These are phyloP conservation scores for Fonsecaea monophora DNA, from an alignment of 2,329 filamentous ascomycete species.

Conservation along the genomic window DNA sequence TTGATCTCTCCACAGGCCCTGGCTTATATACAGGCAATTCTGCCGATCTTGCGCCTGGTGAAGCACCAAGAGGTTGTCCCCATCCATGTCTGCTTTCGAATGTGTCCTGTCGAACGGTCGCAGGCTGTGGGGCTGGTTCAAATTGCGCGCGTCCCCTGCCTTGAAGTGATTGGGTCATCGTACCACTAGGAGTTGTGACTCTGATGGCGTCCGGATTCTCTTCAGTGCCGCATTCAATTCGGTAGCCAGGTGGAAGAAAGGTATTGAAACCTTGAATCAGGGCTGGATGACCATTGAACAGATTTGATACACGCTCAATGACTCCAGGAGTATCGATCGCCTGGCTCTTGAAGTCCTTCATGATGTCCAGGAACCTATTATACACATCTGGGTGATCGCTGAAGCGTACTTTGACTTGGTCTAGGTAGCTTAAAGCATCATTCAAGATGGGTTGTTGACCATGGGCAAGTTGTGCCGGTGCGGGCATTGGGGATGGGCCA, in stretches of 20 bases:
- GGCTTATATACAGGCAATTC: conserved; percentile 37
- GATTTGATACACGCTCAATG: conserved; percentile 91
- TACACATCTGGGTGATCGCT: conserved; percentile 97
- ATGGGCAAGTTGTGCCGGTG: conserved; percentile 69
- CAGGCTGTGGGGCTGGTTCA: conserved; percentile 33
- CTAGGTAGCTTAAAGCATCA: conserved; percentile 90
- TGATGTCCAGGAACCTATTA: conserved; percentile 95
- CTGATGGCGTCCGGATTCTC: conserved; percentile 95
- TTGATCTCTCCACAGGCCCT: conserved; percentile 23
- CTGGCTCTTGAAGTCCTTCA: conserved; percentile 99
- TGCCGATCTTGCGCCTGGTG: conserved; percentile 42
- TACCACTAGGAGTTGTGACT: conserved; percentile 97
- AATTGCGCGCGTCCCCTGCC: conserved; percentile 43
- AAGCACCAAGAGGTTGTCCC: conserved; percentile 40
- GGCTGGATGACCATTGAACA: conserved; percentile 94
- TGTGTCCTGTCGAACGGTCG: conserved; percentile 31
- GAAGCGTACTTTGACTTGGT: conserved; percentile 98
- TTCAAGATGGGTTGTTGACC: conserved; percentile 84
- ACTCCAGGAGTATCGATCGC: conserved; percentile 97
- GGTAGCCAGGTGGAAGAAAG: conserved; percentile 91
- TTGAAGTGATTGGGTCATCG: conserved; percentile 86
- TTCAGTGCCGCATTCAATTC: conserved; percentile 92
- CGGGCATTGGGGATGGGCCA: conserved; percentile 52
- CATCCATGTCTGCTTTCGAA: conserved; percentile 38
- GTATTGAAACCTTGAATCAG: conserved; percentile 98